These are phyloP conservation scores for Wallacemonas rigidus DNA, from an alignment of 208 protist genomes.

Conservation along the genomic window DNA sequence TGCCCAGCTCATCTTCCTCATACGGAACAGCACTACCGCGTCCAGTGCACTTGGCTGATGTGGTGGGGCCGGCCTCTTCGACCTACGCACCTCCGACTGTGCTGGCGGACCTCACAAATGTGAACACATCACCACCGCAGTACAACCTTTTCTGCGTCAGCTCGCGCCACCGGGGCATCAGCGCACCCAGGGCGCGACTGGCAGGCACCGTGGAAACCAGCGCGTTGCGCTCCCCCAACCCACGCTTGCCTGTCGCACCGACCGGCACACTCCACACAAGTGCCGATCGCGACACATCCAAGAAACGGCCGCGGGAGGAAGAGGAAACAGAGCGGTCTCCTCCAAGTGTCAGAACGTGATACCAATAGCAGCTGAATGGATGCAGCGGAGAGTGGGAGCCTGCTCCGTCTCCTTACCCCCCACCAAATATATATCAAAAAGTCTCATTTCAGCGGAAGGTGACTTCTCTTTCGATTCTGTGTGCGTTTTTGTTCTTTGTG, in stretches of 20 bases:
- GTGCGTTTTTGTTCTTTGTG: not conserved
- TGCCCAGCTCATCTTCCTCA: not conserved
- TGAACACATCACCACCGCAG: not conserved
- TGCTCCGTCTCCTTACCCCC: not conserved
- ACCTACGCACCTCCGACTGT: not conserved
- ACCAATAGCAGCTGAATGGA: not conserved
- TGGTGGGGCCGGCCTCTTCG: not conserved
- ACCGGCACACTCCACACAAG: not conserved
- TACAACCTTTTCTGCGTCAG: constrained; percentile 15
- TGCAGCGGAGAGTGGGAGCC: not conserved
- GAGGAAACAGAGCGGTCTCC: not conserved
- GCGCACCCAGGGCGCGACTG: not conserved
- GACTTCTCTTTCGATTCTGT: not conserved
- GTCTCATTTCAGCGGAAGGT: too few species aligned
- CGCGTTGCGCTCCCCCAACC: not conserved
- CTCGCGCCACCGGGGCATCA: constrained; percentile 9
- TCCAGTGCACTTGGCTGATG: not conserved
- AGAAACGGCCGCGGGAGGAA: constrained; percentile 36
- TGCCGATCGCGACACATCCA: constrained; percentile 15
- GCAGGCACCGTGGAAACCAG: too few species aligned
- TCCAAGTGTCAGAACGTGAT: constrained; percentile 1
- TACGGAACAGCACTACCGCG: not conserved
- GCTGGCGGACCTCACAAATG: constrained; percentile 5
- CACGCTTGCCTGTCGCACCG: constrained; percentile 3
- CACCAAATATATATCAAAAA: not conserved